Base-by-base conservation (phyloP, 1,284 basidiomycete species). In the Fomes fomentarius region DNA sequence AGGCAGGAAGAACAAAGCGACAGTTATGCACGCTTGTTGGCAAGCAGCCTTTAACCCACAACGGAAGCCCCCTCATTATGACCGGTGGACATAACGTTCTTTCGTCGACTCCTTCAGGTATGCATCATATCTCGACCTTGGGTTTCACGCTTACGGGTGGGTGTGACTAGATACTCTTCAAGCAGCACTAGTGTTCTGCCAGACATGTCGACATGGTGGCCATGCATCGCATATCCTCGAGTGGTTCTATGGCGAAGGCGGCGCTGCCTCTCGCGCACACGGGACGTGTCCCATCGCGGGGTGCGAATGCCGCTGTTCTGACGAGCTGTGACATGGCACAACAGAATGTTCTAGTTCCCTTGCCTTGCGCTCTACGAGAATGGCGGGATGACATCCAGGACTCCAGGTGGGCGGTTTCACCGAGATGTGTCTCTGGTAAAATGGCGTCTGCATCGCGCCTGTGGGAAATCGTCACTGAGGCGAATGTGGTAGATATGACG, bases 81-180 rank as follows among this genome's bases (percentile, higher is more conserved):
- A 74, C 78, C n/a, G 51, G 74, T 7, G 53, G 53, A 3, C 38
- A 46, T n/a, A 48, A 74, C 2, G 81, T 85, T 26, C 72, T 88
- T 8, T 63, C 74, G 60, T 73, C 80, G 4, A 54, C 48, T 19
- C 57, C 58, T 11, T 61, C 65, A 51, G 68, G 67, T 69, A 48
- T 6, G 66, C 54, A 1, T 12, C 26, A 24, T 41, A 14, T 25
- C n/a, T 24, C 38, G 25, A 4, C 14, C 19, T 26, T 53, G 21
- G 49, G 19, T 19, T 24, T 8, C 22, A 24, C 11, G 19, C 19
- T 40, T 19, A 24, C 21, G 6, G 25, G 17, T 14, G 5, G n/a
- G n/a, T n/a, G n/a, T n/a, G n/a, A n/a, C n/a, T n/a, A 92, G 90
- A 93, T 68, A 89, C 86, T 5, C 82, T 90, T 37, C 85, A 91